Base-by-base conservation (phyloP, 192 early-diverging fungal genomes). In the Dimargaris cristalligena region DNA sequence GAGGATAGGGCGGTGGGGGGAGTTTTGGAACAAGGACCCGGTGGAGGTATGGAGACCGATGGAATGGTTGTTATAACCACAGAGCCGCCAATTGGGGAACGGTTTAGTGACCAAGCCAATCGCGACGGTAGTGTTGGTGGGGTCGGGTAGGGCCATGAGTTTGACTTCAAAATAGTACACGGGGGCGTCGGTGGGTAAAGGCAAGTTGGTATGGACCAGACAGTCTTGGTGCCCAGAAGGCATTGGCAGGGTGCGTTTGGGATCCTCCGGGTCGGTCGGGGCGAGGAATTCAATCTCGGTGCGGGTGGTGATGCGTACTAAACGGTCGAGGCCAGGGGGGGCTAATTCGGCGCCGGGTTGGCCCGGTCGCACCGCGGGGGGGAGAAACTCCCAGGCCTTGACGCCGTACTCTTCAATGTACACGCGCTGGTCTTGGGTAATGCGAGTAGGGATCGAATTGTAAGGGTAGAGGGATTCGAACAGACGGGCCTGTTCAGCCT, bases 391-490 rank as follows among this genome's bases (percentile, higher is more conserved):
- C 81, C 84, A 89, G 9, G 87, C 87, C 26, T 81, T 78, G 6
- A 89, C 87, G 30, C 87, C 87, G 65, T 84, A 83, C 63, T 89
- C 87, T 59, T 82, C 81, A 60, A 87, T 85, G 23, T 79, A 79
- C 46, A 79, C 69, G 59, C 80, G 80, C 65, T 89, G 87, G 46
- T 83, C 80, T 31, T 79, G 62, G 8, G 87, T 87, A 26, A 89
- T 82, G 58, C 85, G 78, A 14, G 87, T 89, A 52, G 80, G 70
- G n/a, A 85, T 35, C 28, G 13, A 34, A 35, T 35, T 57, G 35
- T 57, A 35, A 31, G 55, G 33, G 33, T 57, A 57, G 28, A 32
- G 32, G 10, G 55, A n/a, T 34, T 57, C 32, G 18, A 57, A 57
- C n/a, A 31, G 32, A 1, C 32, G 30, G 55, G 55, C 55, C 2